A percentile compares a stretch with the other conserved stretches of the same genome.
Evolutionary conservation across 805 yeast genomes (phyloP).

Genomic region (Candida jianshihensis): DNA sequence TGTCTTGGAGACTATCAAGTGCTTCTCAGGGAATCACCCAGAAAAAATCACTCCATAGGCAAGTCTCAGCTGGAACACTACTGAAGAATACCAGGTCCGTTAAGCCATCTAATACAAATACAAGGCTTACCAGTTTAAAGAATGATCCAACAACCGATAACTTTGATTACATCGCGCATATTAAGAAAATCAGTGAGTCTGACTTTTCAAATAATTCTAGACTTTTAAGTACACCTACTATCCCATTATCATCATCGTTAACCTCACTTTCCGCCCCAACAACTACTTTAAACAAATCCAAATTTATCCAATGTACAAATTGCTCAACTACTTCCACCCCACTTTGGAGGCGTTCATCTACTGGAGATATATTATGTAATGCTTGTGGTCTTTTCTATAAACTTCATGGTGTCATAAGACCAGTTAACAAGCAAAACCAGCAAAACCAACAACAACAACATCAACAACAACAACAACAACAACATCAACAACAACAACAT

Average conservation of each 20-base stretch:
- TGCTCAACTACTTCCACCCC: conserved; percentile 90
- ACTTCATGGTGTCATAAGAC: conserved; percentile 87
- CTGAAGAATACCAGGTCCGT: too few relatives aligned
- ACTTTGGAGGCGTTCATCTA: conserved; percentile 88
- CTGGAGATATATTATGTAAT: conserved; percentile 86
- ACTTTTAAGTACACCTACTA: background rate
- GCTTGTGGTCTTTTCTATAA: conserved; percentile 93
- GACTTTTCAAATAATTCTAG: background rate
- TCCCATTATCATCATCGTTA: background rate
- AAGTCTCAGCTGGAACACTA: too few relatives aligned
- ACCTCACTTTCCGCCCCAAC: background rate
- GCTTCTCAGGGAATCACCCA: background rate
- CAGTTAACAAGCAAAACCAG: conserved; percentile 25
- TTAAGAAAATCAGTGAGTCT: conserved; percentile 22
- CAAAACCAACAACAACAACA: conserved; percentile 2
- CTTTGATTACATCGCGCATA: conserved; percentile 58
- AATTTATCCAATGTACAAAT: conserved; percentile 53
- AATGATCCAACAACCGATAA: conserved; percentile 28
- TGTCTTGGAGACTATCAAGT: conserved; percentile 6
- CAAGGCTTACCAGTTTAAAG: background rate
- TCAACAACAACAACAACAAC: background rate
- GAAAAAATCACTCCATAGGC: background rate
- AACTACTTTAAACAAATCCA: background rate
- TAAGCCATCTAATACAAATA: too few relatives aligned
- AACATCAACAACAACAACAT: conserved; percentile 2